Percentiles rank a stretch among this genome's conserved stretches.
Conservation (phyloP, 768 basidiomycete genomes). For the Termitomyces sp. region DNA sequence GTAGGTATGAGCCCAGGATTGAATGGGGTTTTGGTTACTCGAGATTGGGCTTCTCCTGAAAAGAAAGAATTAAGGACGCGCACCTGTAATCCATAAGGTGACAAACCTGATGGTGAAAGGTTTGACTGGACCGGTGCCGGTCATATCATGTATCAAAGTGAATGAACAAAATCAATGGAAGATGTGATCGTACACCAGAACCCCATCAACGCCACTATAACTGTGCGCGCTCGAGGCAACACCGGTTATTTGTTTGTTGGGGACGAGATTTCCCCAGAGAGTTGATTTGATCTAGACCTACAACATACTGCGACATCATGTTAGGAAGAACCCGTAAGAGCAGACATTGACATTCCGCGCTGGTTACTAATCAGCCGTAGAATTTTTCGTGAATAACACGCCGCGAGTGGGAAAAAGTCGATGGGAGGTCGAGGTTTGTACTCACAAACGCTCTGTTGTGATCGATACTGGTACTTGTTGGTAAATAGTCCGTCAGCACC, state of each 20-base stretch:
- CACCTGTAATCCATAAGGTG: background rate
- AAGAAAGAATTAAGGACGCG: no score
- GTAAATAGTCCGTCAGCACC: conserved; percentile 43
- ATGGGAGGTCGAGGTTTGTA: background rate
- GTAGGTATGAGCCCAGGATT: conserved; percentile 38
- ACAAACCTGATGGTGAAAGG: conserved; percentile 21
- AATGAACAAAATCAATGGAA: background rate
- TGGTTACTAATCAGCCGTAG: conserved; percentile 50
- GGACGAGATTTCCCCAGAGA: conserved; percentile 33
- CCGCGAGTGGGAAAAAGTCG: background rate
- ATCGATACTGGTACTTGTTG: conserved; percentile 38
- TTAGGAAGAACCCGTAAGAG: background rate
- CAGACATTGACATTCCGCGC: conserved; percentile 44
- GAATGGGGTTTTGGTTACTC: conserved; percentile 55
- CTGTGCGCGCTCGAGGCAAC: conserved; percentile 38
- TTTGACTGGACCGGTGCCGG: conserved; percentile 47
- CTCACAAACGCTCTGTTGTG: conserved; percentile 28
- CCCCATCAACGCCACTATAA: conserved; percentile 46
- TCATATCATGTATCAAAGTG: background rate
- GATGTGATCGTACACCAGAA: conserved; percentile 34
- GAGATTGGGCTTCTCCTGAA: conserved; percentile 37
- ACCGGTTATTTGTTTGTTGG: conserved; percentile 43
- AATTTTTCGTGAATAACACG: conserved; percentile 34
- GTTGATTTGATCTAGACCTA: conserved; percentile 46
- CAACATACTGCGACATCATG: background rate